Evolutionary conservation across 2,329 filamentous ascomycete species (phyloP), one percentile per base, ranked within the genome.

Genomic region (Paecilomyces dactylethromorphus): DNA sequence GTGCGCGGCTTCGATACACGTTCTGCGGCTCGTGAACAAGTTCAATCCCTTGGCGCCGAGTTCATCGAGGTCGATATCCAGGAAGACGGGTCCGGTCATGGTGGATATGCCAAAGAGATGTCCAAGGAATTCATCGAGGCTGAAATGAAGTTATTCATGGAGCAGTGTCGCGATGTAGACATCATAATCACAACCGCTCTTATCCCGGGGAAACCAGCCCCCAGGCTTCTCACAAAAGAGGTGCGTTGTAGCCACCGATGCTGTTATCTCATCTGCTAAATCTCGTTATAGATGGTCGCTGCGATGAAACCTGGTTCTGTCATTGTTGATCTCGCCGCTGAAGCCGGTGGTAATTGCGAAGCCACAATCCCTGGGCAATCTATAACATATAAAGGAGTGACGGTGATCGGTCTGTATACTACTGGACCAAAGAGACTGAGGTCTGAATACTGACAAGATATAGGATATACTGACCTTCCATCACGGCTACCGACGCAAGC

Each of bases 101-200:
- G 92, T 29, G 92, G 92, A 15, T 96, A 96, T 68, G 91, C 90
- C 56, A 96, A 96, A 69, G 90, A 92, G 69, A 96, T 96, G 91
- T 94, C 90, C 57, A 92, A 93, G 68, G 91, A 93, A 65, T 96
- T 96, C 68, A 91, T 94, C 71, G 90, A 91, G 61, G 91, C 91
- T 5, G 91, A 96, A 73, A 95, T 95, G 91, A 92, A 90, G 72
- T 81, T 96, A 0, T 96, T 96, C 76, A 86, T 90, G 71, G 89
- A 94, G 65, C 92, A 96, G 72, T 90, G 89, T 61, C 84, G 85
- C 60, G 92, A 96, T 45, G 91, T 96, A 56, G 91, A 96, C 73
- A 96, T 96, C 63, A 89, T 96, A 61, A 89, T 96, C 70, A 96
- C 91, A 1, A 96, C 92, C 1, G 92, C 92, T n/a, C 75, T 96